Evolutionary conservation across 2,329 filamentous ascomycete species (phyloP).

Genomic region (Diplodia seriata): DNA sequence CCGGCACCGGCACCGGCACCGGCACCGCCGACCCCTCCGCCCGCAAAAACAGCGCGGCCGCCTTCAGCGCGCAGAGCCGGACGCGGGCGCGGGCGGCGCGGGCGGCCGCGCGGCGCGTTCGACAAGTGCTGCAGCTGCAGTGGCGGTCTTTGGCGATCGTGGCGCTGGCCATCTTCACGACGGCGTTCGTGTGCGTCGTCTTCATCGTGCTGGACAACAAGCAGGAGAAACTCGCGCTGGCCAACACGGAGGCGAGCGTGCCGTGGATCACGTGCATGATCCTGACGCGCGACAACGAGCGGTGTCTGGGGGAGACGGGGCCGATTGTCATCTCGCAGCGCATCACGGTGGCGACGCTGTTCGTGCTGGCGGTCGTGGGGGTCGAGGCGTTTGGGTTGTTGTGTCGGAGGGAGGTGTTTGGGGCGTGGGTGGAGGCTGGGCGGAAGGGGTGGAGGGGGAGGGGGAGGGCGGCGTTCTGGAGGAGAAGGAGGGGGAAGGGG

Average conservation of each 20-base stretch:
- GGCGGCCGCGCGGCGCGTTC: constrained; percentile 66
- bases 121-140: constrained; percentile 85
- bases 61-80: constrained; percentile 29
- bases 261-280: constrained; percentile 41
- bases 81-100: constrained; percentile 35
- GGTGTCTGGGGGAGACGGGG: constrained; percentile 35
- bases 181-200: constrained; percentile 90
- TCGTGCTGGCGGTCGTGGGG: constrained; percentile 38
- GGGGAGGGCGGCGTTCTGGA: not conserved
- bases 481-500: not conserved
- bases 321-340: constrained; percentile 36
- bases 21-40: not conserved
- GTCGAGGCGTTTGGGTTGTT: constrained; percentile 39
- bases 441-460: constrained; percentile 32
- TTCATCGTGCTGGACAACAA: constrained; percentile 81
- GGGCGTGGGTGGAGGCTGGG: constrained; percentile 36
- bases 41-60: not conserved
- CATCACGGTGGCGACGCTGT: constrained; percentile 37
- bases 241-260: constrained; percentile 36
- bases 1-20: not conserved
- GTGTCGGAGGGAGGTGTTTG: constrained; percentile 36
- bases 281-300: constrained; percentile 35
- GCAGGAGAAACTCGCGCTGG: constrained; percentile 48
- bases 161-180: constrained; percentile 85
- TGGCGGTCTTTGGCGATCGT: constrained; percentile 94